Evolutionary conservation across 768 basidiomycete species (phyloP).

Genomic region (Termitomyces sp.): DNA sequence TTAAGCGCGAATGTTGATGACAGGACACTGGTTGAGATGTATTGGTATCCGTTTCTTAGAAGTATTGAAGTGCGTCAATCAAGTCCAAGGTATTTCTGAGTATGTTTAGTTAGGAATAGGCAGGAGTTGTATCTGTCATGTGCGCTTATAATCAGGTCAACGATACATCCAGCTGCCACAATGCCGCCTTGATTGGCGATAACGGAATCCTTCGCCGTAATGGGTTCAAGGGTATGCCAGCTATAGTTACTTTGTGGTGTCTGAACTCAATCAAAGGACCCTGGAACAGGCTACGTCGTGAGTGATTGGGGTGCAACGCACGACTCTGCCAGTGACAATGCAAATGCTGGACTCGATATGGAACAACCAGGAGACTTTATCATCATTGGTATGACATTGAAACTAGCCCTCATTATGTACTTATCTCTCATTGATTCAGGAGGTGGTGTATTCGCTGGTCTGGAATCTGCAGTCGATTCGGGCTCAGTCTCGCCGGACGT

Average conservation of each 20-base stretch:
- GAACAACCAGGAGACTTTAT: slow-evolving; percentile 47
- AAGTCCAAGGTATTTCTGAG: too few species aligned
- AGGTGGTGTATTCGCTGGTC: slow-evolving; percentile 29
- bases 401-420: background rate
- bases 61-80: slow-evolving; percentile 34
- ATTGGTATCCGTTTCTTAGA: slow-evolving; percentile 45
- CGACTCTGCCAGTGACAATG: slow-evolving; percentile 38
- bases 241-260: background rate
- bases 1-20: slow-evolving; percentile 47
- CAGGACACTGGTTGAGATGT: slow-evolving; percentile 48
- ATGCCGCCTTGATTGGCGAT: slow-evolving; percentile 40
- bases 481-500: slow-evolving; percentile 28
- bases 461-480: slow-evolving; percentile 28
- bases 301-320: slow-evolving; percentile 51
- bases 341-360: slow-evolving; percentile 44
- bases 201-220: slow-evolving; percentile 30
- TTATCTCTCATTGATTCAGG: slow-evolving; percentile 16
- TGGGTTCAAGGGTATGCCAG: slow-evolving; percentile 35
- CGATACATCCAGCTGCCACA: slow-evolving; percentile 60
- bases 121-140: slow-evolving; percentile 47
- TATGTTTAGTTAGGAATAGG: slow-evolving; percentile 14
- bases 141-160: slow-evolving; percentile 51
- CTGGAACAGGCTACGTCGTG: slow-evolving; percentile 34
- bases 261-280: background rate
- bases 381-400: slow-evolving; percentile 27